phyloP scores from a whole-genome alignment of 306 rosid genomes.

The Rubus idaeus region DNA sequence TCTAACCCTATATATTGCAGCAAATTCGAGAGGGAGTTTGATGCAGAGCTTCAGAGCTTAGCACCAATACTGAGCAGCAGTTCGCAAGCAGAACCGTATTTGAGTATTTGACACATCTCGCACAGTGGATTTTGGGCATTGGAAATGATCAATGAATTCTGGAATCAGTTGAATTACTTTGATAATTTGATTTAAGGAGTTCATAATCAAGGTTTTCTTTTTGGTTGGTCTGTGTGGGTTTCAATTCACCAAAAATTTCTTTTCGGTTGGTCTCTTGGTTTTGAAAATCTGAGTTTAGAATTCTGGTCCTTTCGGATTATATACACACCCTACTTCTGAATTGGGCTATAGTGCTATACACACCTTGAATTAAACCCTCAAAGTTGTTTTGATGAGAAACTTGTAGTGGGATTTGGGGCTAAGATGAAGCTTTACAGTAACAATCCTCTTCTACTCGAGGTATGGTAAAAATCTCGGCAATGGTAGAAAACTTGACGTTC shows the following conservation, averaged over 20 bases:
- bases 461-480: no score
- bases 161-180: neutral
- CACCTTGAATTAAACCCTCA: no score
- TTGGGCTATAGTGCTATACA: no score
- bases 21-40: slow-evolving; percentile 83
- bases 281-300: no score
- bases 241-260: neutral
- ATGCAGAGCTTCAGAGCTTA: slow-evolving; percentile 77
- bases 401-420: no score
- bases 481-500: no score
- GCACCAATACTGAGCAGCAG: slow-evolving; percentile 75
- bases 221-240: neutral
- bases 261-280: neutral
- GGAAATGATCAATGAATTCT: slow-evolving; percentile 43
- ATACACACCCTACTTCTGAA: no score
- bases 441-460: no score
- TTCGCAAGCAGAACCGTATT: slow-evolving; percentile 86
- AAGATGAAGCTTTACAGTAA: no score
- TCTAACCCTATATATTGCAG: slow-evolving; percentile 43
- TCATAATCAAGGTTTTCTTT: neutral
- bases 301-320: no score
- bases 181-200: neutral
- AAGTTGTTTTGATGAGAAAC: no score
- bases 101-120: slow-evolving; percentile 82
- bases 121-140: slow-evolving; percentile 76